Conservation (phyloP, 2,329 filamentous ascomycete genomes). For the Aspergillus tanneri region DNA sequence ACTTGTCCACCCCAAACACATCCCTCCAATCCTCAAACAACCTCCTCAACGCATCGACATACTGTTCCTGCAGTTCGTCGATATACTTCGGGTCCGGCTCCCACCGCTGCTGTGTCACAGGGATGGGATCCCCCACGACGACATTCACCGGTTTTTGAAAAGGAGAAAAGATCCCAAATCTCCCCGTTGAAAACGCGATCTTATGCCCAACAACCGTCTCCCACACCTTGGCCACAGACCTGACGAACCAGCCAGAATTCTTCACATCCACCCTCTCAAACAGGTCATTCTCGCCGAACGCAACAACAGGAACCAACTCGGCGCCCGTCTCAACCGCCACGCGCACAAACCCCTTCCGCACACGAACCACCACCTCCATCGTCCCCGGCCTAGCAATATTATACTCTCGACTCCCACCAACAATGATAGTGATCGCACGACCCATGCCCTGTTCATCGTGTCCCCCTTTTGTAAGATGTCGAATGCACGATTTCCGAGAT, state of each 20-base stretch:
- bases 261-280: slow-evolving; percentile 75
- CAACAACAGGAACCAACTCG: slow-evolving; percentile 78
- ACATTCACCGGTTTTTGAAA: slow-evolving; percentile 79
- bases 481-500: slow-evolving; percentile 77
- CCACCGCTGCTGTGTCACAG: slow-evolving; percentile 54
- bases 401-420: slow-evolving; percentile 80
- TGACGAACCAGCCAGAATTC: slow-evolving; percentile 61
- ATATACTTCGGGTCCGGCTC: slow-evolving; percentile 68
- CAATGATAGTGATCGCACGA: slow-evolving; percentile 83
- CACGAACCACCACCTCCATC: slow-evolving; percentile 69
- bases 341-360: slow-evolving; percentile 85
- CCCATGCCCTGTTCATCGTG: slow-evolving; percentile 73
- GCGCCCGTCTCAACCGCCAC: slow-evolving; percentile 78
- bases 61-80: slow-evolving; percentile 69
- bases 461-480: slow-evolving; percentile 71
- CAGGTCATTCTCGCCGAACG: slow-evolving; percentile 83
- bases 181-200: slow-evolving; percentile 79
- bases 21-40: slow-evolving; percentile 34
- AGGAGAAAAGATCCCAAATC: slow-evolving; percentile 76
- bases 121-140: slow-evolving; percentile 74
- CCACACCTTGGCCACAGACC: slow-evolving; percentile 55
- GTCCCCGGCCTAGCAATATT: slow-evolving; percentile 75
- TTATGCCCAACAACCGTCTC: slow-evolving; percentile 71
- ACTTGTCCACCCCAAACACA: slow-evolving; percentile 25
- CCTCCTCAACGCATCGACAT: slow-evolving; percentile 55